Evolutionary conservation across 2,329 filamentous ascomycete species (phyloP), one percentile per base, ranked within the genome.

Genomic region (Lachnellula suecica): DNA sequence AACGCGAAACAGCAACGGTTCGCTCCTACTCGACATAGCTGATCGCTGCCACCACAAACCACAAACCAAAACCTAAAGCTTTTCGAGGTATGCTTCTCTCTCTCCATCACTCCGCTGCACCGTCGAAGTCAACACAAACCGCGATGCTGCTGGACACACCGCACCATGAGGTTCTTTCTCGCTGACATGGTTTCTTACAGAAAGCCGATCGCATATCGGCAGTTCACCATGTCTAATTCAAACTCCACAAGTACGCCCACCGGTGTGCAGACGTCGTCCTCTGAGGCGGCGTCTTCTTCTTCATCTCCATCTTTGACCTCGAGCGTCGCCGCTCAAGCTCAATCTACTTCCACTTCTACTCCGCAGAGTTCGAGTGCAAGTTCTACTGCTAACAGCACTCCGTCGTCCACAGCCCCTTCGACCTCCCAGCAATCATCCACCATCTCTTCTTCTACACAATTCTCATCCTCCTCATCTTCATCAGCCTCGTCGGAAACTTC

Each of bases 211-310:
- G 49, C 49, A 27, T 43, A 48, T 25, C 49, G 55, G 25, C 52
- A 53, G 38, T 63, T 51, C 47, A 54, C 46, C 19, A 57, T 58
- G 20, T 47, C 48, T 49, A 55, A 59, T 53, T 49, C 53, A 25
- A 67, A 63, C 53, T 59, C 62, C 55, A 61, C 59, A 52, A 63
- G 63, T 57, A 60, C 65, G 47, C 49, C 61, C 38, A 48, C 61
- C 58, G 50, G 44, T 51, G 50, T 37, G 29, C 42, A 29, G 40
- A 38, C 46, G 44, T 25, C 53, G 22, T 25, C 49, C 15, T 47
- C 59, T n/a, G n/a, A 25, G 22, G 13, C 40, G 42, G 27, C 46
- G 44, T 31, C 52, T 24, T 23, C 47, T 13, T 46, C 59, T n/a
- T 25, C 52, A 40, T 43, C 53, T 44, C 44, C 43, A 44, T 41